Percentiles rank a stretch among this genome's conserved stretches.
These are phyloP conservation scores for Russula sp. DNA, from an alignment of 768 basidiomycete genomes.

Conservation along the genomic window DNA sequence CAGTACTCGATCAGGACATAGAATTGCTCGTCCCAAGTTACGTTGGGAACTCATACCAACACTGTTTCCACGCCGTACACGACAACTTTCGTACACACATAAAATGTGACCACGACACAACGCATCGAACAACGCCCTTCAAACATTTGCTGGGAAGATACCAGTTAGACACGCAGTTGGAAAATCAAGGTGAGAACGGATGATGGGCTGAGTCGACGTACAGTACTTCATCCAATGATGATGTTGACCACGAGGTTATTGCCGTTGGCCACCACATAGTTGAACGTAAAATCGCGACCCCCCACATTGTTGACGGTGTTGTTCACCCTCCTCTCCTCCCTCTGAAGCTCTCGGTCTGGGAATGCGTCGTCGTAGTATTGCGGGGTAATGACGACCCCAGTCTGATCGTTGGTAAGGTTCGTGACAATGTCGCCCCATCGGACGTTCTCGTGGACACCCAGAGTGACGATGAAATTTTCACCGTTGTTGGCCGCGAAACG, in stretches of 20 bases:
- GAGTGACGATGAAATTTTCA: slow-evolving; percentile 32
- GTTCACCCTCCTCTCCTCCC: not conserved
- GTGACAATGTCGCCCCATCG: slow-evolving; percentile 38
- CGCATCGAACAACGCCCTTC: too few relatives aligned
- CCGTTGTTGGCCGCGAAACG: slow-evolving; percentile 30
- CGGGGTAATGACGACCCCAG: slow-evolving; percentile 3
- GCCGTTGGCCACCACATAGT: not conserved
- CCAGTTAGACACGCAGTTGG: too few relatives aligned
- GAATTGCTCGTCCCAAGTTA: too few relatives aligned
- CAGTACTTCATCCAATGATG: not conserved
- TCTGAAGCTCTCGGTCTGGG: not conserved
- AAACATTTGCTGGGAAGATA: too few relatives aligned
- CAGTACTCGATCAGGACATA: too few relatives aligned
- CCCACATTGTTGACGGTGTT: not conserved
- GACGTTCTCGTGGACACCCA: slow-evolving; percentile 39
- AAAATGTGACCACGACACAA: too few relatives aligned
- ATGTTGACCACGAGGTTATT: slow-evolving; percentile 1
- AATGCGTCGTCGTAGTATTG: not conserved
- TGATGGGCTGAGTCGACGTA: not conserved
- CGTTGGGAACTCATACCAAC: too few relatives aligned
- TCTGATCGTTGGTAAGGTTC: slow-evolving; percentile 23
- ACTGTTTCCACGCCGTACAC: too few relatives aligned
- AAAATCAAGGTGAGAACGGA: too few relatives aligned
- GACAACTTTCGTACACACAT: too few relatives aligned
- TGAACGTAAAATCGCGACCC: not conserved